Evolutionary conservation across 176 grass and related monocot genomes (phyloP).

Genomic region (Elymus sibiricus): DNA sequence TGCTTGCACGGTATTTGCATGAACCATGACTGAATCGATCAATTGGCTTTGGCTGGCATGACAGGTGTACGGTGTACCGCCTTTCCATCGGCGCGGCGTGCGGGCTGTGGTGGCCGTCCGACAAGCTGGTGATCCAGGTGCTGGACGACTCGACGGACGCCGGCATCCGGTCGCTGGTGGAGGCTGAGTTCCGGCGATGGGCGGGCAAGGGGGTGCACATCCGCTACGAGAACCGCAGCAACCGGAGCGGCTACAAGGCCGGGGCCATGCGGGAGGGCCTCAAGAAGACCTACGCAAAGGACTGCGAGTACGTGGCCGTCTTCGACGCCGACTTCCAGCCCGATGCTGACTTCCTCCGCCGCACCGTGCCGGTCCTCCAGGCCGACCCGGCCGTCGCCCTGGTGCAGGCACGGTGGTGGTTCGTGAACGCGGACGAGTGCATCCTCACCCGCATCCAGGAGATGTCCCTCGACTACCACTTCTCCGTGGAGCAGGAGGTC

Average conservation of each 20-base stretch:
- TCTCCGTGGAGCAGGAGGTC: conserved; percentile 77
- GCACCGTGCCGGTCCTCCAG: conserved; percentile 48
- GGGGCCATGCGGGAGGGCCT: conserved; percentile 87
- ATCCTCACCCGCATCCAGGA: conserved; percentile 79
- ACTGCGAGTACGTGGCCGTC: conserved; percentile 64
- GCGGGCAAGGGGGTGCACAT: conserved; percentile 57
- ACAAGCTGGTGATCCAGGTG: too few species aligned
- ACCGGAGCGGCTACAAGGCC: conserved; percentile 84
- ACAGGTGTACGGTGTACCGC: too few species aligned
- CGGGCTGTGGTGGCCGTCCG: too few species aligned
- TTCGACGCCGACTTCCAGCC: conserved; percentile 94
- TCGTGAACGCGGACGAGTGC: conserved; percentile 75
- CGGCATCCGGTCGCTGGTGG: conserved; percentile 37
- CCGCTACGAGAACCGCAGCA: conserved; percentile 67
- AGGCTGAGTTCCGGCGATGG: conserved; percentile 69
- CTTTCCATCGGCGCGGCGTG: too few species aligned
- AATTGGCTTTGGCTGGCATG: too few species aligned
- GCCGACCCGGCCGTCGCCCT: conserved; percentile 51
- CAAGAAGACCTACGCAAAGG: conserved; percentile 49
- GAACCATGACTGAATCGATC: too few species aligned
- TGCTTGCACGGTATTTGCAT: too few species aligned
- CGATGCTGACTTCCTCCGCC: conserved; percentile 57
- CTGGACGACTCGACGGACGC: conserved; percentile 44
- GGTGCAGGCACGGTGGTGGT: conserved; percentile 78
- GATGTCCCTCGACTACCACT: conserved; percentile 97